Conservation (phyloP, 108 stramenopile species). For the Skeletonema costatum region DNA sequence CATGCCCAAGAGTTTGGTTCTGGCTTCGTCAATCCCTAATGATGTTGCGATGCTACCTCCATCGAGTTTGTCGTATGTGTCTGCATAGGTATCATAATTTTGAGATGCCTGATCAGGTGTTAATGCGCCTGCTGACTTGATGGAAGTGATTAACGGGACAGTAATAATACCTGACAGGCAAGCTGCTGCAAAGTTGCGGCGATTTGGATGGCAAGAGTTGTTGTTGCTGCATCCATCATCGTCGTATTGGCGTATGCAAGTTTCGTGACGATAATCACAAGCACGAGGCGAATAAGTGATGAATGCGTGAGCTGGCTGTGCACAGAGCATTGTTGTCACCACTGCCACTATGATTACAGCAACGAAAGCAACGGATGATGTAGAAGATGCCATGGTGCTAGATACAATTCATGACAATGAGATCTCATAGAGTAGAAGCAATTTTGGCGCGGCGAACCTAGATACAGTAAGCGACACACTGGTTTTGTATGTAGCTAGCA, state of each 20-base stretch:
- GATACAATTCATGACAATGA: neutral
- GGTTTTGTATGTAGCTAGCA: too few species aligned
- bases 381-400: neutral
- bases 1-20: constrained; percentile 51
- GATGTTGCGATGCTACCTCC: constrained; percentile 66
- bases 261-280: neutral
- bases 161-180: neutral
- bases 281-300: neutral
- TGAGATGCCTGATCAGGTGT: constrained; percentile 64
- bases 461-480: too few species aligned
- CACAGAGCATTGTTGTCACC: neutral
- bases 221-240: neutral
- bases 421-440: too few species aligned
- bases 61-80: constrained; percentile 77
- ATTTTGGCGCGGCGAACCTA: too few species aligned
- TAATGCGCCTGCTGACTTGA: constrained; percentile 39
- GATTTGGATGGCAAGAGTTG: neutral
- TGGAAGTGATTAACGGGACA: neutral
- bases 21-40: constrained; percentile 77
- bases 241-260: neutral
- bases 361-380: neutral
- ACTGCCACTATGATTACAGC: neutral
- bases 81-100: constrained; percentile 79
- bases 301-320: neutral
- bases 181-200: neutral